Evolutionary conservation across 2,329 filamentous ascomycete genomes (phyloP).

Genomic region (Cladosporium sp.): DNA sequence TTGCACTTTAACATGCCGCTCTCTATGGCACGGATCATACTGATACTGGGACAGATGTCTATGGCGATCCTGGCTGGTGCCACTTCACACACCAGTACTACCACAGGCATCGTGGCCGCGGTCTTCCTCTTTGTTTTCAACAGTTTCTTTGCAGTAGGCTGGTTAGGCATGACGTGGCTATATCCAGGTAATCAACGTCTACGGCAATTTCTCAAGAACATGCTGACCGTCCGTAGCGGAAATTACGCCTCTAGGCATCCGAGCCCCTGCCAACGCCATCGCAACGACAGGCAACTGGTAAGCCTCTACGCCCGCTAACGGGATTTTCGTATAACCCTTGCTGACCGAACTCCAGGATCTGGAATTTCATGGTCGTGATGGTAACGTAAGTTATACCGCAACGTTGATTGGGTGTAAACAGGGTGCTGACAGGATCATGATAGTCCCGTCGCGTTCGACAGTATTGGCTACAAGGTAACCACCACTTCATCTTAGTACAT

Average conservation of each 20-base stretch:
- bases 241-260: conserved; percentile 37
- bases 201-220: not conserved
- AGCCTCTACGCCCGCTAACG: not conserved
- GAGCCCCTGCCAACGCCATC: conserved; percentile 37
- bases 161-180: conserved; percentile 25
- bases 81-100: conserved; percentile 23
- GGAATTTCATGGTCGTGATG: conserved; percentile 44
- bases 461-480: conserved; percentile 13
- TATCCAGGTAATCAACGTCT: not conserved
- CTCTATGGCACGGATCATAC: not conserved
- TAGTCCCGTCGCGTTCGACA: conserved; percentile 57
- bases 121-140: conserved; percentile 42
- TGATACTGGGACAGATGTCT: conserved; percentile 22
- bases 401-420: not conserved
- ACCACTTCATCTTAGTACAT: not conserved
- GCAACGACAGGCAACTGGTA: conserved; percentile 55
- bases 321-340: too few relatives aligned
- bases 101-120: conserved; percentile 39
- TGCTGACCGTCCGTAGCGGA: conserved; percentile 31
- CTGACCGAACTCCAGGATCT: conserved; percentile 45
- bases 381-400: not conserved
- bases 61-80: conserved; percentile 36
- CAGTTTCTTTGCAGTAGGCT: conserved; percentile 39
- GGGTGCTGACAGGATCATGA: not conserved
- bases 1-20: too few relatives aligned